These are phyloP conservation scores for Trypanosoma rangeli DNA, from an alignment of 208 protist species.

Conservation along the genomic window DNA sequence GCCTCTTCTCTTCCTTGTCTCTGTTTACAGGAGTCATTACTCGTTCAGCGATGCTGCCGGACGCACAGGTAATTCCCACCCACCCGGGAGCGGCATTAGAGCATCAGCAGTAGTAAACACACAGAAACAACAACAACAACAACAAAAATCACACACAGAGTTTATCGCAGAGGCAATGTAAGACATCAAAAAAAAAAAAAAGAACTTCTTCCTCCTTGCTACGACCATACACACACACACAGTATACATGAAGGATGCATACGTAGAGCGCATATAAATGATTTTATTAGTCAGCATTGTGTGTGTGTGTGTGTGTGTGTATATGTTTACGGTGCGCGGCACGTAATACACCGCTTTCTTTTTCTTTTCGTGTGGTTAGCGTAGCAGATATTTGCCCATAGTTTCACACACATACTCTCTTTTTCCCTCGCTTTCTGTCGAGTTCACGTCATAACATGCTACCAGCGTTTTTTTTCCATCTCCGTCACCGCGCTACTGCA, in stretches of 20 bases:
- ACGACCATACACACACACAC: too few relatives aligned
- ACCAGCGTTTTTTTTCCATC: slow-evolving; percentile 12
- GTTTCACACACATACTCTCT: background rate
- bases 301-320: background rate
- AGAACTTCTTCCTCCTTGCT: background rate
- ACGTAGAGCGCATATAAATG: background rate
- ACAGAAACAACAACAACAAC: slow-evolving; percentile 13
- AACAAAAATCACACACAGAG: background rate
- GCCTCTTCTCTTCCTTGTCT: too few relatives aligned
- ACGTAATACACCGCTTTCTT: background rate
- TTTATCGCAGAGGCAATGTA: background rate
- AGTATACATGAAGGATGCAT: too few relatives aligned
- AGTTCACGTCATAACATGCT: background rate
- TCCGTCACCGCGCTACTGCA: slow-evolving; percentile 19
- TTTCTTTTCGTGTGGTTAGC: background rate
- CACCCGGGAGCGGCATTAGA: too few relatives aligned
- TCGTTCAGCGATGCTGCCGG: too few relatives aligned
- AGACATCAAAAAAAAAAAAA: background rate
- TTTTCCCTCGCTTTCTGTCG: background rate
- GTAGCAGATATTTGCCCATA: background rate
- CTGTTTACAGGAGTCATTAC: too few relatives aligned
- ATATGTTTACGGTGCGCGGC: background rate
- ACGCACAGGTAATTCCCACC: too few relatives aligned
- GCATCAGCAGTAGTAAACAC: too few relatives aligned
- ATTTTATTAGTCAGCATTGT: too few relatives aligned